Evolutionary conservation across 2,329 filamentous ascomycete species (phyloP).

Genomic region (Fusarium sp.): DNA sequence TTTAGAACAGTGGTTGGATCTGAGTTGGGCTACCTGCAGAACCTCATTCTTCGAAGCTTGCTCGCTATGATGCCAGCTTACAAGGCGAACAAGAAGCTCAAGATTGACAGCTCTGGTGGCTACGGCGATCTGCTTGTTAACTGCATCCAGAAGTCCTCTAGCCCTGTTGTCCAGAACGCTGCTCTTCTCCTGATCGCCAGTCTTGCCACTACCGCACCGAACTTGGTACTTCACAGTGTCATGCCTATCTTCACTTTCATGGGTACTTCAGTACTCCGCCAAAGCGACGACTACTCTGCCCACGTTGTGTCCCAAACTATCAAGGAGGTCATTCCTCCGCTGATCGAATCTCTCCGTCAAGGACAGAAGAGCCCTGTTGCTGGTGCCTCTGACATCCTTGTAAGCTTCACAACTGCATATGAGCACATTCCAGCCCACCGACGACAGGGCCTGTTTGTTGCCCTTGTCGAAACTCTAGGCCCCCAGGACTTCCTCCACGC

Average conservation of each 20-base stretch:
- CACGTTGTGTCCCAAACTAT: constrained; percentile 97
- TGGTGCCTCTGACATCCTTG: constrained; percentile 89
- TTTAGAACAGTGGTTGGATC: constrained; percentile 86
- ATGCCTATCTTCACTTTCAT: constrained; percentile 99
- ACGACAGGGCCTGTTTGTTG: constrained; percentile 84
- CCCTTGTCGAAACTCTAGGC: constrained; percentile 87
- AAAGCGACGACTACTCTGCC: constrained; percentile 96
- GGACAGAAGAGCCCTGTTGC: constrained; percentile 84
- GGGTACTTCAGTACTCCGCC: constrained; percentile 89
- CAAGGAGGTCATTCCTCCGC: constrained; percentile 90
- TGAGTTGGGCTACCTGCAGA: constrained; percentile 91
- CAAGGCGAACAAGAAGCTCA: constrained; percentile 72
- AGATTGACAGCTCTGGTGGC: constrained; percentile 83
- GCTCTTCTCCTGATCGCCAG: constrained; percentile 90
- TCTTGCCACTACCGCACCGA: constrained; percentile 88
- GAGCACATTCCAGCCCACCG: constrained; percentile 94
- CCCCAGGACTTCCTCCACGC: constrained; percentile 90
- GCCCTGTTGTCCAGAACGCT: constrained; percentile 93
- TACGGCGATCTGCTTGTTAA: constrained; percentile 93
- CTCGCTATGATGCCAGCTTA: constrained; percentile 86
- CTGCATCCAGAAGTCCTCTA: constrained; percentile 92
- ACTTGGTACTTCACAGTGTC: constrained; percentile 93
- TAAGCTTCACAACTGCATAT: constrained; percentile 96
- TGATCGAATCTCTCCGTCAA: constrained; percentile 87
- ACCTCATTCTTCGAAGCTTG: constrained; percentile 85